phyloP scores from a whole-genome alignment of 345 rosid species.

The Pelargonium nanum region DNA sequence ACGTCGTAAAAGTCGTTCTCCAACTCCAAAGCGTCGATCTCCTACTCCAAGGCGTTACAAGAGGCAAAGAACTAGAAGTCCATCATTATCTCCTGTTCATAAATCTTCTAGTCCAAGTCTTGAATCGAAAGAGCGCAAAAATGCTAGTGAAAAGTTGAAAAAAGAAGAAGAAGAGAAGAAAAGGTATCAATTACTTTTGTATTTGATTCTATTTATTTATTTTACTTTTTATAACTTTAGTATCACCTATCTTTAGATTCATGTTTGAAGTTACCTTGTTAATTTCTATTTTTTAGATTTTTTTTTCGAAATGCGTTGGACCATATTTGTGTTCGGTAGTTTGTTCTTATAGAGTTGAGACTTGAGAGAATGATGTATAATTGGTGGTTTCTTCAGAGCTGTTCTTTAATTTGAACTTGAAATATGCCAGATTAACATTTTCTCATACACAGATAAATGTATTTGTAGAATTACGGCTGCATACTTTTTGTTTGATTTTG shows the following conservation, averaged over 20 bases:
- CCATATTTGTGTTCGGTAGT: too few species aligned
- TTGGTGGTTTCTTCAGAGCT: background rate
- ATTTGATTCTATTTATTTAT: background rate
- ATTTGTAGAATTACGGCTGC: background rate
- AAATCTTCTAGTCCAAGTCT: constrained; percentile 54
- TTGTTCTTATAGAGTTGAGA: too few species aligned
- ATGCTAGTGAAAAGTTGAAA: constrained; percentile 52
- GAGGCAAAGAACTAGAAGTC: constrained; percentile 74
- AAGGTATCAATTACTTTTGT: constrained; percentile 38
- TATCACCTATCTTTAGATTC: background rate
- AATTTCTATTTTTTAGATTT: too few species aligned
- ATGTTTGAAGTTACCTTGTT: background rate
- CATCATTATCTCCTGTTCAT: constrained; percentile 54
- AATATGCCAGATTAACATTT: background rate
- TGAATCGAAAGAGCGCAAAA: constrained; percentile 54
- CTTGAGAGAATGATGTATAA: too few species aligned
- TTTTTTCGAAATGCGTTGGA: too few species aligned
- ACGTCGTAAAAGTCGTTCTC: constrained; percentile 32
- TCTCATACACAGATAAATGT: background rate
- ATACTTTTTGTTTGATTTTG: background rate
- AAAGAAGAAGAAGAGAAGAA: constrained; percentile 83
- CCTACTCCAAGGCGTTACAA: constrained; percentile 60
- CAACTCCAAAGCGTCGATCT: background rate
- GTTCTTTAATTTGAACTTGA: background rate
- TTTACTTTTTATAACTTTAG: too few species aligned